phyloP scores from a whole-genome alignment of 345 rosid genomes.

The Salix arbutifolia region DNA sequence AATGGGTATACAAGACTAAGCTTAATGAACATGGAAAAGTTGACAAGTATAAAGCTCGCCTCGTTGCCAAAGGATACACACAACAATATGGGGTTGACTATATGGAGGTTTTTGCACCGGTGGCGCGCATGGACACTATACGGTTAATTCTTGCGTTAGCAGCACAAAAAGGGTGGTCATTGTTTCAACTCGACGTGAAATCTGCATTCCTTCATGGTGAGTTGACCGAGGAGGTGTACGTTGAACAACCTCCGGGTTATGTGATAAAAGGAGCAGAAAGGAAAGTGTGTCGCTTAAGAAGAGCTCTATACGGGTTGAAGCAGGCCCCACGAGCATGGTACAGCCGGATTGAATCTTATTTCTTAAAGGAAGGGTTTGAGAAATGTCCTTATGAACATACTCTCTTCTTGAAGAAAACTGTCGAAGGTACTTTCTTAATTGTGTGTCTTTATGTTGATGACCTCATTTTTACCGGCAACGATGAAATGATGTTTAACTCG shows the following conservation, averaged over 20 bases:
- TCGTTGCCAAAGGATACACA: too few relatives aligned
- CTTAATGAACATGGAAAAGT: constrained; percentile 4
- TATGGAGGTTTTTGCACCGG: not conserved
- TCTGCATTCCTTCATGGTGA: too few relatives aligned
- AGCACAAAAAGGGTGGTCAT: not conserved
- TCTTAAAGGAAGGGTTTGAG: not conserved
- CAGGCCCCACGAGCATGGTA: not conserved
- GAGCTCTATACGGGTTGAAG: not conserved
- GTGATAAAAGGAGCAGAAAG: not conserved
- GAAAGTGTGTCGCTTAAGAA: not conserved
- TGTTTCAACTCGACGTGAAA: not conserved
- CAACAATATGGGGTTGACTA: not conserved
- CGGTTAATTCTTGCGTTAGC: not conserved
- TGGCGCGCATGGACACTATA: not conserved
- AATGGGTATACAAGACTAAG: constrained; percentile 2
- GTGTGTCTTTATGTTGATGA: not conserved
- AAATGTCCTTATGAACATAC: not conserved
- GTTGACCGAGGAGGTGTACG: not conserved
- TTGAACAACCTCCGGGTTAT: constrained; percentile 6
- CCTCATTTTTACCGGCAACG: too few relatives aligned
- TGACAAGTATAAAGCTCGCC: too few relatives aligned
- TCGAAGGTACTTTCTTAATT: not conserved
- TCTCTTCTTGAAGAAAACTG: not conserved
- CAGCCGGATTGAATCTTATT: not conserved
- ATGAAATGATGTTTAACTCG: not conserved